Evolutionary conservation across 371 early-diverging fungal species (phyloP).

Genomic region (Batrachochytrium dendrobatidis): DNA sequence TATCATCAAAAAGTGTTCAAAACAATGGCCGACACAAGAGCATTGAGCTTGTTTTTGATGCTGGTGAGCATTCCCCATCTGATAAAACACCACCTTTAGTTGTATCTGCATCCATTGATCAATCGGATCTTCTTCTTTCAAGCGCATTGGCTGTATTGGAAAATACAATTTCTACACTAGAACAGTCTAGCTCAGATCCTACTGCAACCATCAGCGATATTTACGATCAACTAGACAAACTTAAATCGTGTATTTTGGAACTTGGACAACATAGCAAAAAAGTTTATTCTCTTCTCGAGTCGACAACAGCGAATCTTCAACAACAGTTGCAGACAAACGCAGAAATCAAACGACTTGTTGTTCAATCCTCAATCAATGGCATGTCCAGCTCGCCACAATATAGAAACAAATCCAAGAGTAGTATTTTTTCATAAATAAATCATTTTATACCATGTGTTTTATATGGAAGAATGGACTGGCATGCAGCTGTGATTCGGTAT

Average conservation of each 20-base stretch:
- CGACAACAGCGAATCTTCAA: slow-evolving; percentile 5
- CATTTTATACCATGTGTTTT: neutral
- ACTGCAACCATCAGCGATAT: neutral
- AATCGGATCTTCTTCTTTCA: neutral
- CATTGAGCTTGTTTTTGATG: no score
- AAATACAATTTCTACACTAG: neutral
- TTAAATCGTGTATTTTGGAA: neutral
- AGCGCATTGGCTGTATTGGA: neutral
- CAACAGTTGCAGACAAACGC: slow-evolving; percentile 20
- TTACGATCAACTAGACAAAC: neutral
- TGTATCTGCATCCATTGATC: neutral
- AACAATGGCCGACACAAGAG: neutral
- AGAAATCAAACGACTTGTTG: slow-evolving; percentile 25
- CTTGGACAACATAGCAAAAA: neutral
- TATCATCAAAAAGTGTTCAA: neutral
- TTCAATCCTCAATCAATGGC: slow-evolving; percentile 10
- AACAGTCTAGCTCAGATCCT: neutral
- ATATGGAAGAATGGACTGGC: neutral
- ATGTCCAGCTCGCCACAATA: neutral
- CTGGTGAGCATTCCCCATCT: no score
- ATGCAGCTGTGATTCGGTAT: neutral
- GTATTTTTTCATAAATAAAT: neutral
- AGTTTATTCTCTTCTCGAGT: slow-evolving; percentile 13
- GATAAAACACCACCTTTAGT: neutral
- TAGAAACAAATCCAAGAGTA: neutral